Conservation (phyloP, 192 early-diverging fungal genomes). For the Mortierella alpina region DNA sequence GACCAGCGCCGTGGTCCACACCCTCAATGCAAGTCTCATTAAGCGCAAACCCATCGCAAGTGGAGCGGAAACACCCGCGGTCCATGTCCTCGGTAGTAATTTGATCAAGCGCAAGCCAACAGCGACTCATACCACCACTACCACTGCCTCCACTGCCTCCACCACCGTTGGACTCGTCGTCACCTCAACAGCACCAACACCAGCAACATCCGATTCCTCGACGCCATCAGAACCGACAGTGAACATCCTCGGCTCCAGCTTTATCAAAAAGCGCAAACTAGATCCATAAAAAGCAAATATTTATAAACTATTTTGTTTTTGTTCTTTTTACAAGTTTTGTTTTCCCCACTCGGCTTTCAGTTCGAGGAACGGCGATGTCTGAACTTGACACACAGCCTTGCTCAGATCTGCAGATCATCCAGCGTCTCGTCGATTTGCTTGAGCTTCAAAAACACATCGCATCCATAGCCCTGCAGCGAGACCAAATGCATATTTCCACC, state of each 20-base stretch:
- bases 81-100: constrained; percentile 5
- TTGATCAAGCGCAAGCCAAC: constrained; percentile 3
- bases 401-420: constrained; percentile 64
- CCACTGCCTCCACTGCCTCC: no score
- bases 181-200: not conserved
- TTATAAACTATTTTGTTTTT: not conserved
- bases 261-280: constrained; percentile 26
- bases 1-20: constrained; percentile 3
- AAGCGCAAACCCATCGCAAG: constrained; percentile 9
- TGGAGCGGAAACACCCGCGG: not conserved
- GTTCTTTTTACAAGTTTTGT: no score
- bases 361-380: no score
- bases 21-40: constrained; percentile 14
- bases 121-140: not conserved
- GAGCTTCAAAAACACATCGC: constrained; percentile 90
- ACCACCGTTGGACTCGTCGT: not conserved
- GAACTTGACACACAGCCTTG: no score
- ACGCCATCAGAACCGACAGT: constrained; percentile 10
- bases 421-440: constrained; percentile 82
- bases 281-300: constrained; percentile 12
- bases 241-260: constrained; percentile 15
- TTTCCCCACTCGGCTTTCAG: no score
- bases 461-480: constrained; percentile 89
- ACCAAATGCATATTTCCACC: constrained; percentile 88
- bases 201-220: not conserved